These are phyloP conservation scores for Sphaerulina vaccinii DNA, from an alignment of 2,329 filamentous ascomycete species.

Conservation along the genomic window DNA sequence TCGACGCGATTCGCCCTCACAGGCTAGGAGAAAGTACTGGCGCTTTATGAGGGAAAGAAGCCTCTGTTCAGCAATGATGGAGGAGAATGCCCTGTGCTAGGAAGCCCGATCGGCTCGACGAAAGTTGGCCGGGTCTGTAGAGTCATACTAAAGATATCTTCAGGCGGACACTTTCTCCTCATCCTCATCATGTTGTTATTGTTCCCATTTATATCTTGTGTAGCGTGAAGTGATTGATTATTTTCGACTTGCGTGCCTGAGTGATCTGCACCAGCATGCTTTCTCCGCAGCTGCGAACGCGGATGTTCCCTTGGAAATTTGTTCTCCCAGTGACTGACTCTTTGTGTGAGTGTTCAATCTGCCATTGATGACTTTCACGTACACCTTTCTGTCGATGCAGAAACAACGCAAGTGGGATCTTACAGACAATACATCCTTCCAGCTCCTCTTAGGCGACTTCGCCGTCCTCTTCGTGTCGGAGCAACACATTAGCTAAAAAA, in stretches of 20 bases:
- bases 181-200: background rate
- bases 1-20: slow-evolving; percentile 24
- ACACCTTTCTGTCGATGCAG: too few relatives aligned
- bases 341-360: too few relatives aligned
- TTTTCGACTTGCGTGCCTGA: too few relatives aligned
- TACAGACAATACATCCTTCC: slow-evolving; percentile 29
- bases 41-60: slow-evolving; percentile 99
- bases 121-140: slow-evolving; percentile 35
- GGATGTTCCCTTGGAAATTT: too few relatives aligned
- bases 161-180: slow-evolving; percentile 8
- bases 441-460: slow-evolving; percentile 29
- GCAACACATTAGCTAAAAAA: slow-evolving; percentile 31
- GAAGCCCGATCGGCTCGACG: slow-evolving; percentile 29
- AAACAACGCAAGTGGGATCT: slow-evolving; percentile 35
- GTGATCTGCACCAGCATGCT: too few relatives aligned
- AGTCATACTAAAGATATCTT: slow-evolving; percentile 22
- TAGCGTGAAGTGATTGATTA: too few relatives aligned
- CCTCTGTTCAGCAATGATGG: slow-evolving; percentile 55
- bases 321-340: too few relatives aligned
- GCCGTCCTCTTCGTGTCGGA: slow-evolving; percentile 31
- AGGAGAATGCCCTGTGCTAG: slow-evolving; percentile 95
- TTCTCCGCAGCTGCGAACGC: too few relatives aligned
- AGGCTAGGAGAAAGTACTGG: slow-evolving; percentile 43
- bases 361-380: too few relatives aligned
- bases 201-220: background rate